These are phyloP conservation scores for Flaveria ramosissima DNA, from an alignment of 129 eudicot genomes.

Conservation along the genomic window DNA sequence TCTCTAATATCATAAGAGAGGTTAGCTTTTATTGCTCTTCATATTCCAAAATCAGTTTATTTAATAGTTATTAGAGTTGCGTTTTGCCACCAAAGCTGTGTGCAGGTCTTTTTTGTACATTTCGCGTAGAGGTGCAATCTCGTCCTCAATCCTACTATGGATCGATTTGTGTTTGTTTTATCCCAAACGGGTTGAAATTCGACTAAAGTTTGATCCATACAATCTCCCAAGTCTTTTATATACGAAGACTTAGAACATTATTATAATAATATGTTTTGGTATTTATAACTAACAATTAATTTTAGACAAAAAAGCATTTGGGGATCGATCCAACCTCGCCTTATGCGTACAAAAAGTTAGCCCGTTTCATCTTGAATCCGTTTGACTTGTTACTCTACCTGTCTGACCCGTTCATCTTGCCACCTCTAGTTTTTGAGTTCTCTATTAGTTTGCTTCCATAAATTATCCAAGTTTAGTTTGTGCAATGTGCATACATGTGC, in stretches of 20 bases:
- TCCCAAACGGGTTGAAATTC: neutral
- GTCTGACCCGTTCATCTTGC: neutral
- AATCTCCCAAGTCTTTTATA: neutral
- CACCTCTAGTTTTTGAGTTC: neutral
- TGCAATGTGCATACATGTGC: neutral
- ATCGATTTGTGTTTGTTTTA: neutral
- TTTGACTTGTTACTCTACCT: neutral
- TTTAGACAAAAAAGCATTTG: neutral
- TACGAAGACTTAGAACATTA: neutral
- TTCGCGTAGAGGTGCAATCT: neutral
- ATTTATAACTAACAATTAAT: neutral
- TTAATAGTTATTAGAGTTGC: neutral
- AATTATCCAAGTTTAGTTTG: neutral
- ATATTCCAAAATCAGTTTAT: conserved; percentile 9
- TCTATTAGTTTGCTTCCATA: conserved; percentile 7
- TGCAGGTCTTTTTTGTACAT: neutral
- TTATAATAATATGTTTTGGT: neutral
- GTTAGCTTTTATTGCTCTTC: conserved; percentile 28
- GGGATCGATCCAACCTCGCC: neutral
- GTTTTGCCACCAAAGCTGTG: neutral
- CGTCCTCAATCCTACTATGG: neutral
- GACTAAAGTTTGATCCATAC: neutral
- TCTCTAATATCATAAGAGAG: conserved; percentile 77
- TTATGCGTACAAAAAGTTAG: neutral
- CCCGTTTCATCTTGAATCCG: conserved; percentile 9